phyloP scores from a whole-genome alignment of 1,284 basidiomycete genomes.

The Lignosus rhinocerotis region DNA sequence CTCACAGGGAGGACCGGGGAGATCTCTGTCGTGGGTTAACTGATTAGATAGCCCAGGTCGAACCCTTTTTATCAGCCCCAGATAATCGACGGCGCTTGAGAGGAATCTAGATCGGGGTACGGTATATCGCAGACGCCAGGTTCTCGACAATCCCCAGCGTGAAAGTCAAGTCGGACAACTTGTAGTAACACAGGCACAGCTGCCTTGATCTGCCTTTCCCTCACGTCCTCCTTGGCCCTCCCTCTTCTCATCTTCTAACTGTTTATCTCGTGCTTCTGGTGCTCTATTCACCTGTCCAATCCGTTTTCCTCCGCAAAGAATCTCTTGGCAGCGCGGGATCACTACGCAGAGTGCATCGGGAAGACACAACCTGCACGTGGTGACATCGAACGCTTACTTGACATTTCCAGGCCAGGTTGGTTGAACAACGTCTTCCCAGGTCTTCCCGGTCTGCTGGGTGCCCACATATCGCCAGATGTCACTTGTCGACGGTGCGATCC shows the following conservation, averaged over 20 bases:
- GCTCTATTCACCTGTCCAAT: too few relatives aligned
- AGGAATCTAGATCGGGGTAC: slow-evolving; percentile 15
- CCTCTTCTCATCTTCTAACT: too few relatives aligned
- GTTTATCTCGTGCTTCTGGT: too few relatives aligned
- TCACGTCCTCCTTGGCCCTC: too few relatives aligned
- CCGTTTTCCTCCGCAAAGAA: too few relatives aligned
- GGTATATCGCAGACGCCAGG: too few relatives aligned
- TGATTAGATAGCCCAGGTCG: slow-evolving; percentile 34
- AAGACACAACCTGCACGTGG: neutral
- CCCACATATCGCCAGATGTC: slow-evolving; percentile 16
- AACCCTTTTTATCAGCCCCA: slow-evolving; percentile 23
- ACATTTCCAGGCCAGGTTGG: neutral
- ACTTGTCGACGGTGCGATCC: neutral
- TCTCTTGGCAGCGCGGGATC: neutral
- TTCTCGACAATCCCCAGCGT: too few relatives aligned
- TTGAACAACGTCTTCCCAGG: neutral
- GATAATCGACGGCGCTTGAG: slow-evolving; percentile 17
- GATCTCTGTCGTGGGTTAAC: slow-evolving; percentile 26
- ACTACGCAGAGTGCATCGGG: neutral
- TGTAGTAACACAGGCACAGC: too few relatives aligned
- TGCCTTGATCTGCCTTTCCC: too few relatives aligned
- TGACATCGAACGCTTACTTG: neutral
- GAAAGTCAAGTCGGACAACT: too few relatives aligned
- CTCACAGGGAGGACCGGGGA: slow-evolving; percentile 16
- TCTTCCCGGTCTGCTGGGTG: neutral